Evolutionary conservation across 2,329 filamentous ascomycete genomes (phyloP).

Genomic region (Gaeumannomyces sp.): DNA sequence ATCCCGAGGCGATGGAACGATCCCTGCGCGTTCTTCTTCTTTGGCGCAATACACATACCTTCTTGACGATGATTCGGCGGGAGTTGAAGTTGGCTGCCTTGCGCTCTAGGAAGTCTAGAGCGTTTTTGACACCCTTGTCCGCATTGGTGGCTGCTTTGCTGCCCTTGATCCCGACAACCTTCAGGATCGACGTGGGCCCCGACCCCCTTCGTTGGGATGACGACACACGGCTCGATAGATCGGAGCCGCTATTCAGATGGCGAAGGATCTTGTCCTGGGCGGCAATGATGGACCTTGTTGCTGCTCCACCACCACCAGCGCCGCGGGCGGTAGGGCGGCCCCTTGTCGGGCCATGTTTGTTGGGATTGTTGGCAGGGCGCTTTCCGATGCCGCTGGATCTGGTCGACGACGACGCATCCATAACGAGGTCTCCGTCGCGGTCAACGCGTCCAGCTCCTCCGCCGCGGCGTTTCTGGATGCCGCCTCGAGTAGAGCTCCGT

Average conservation of each 20-base stretch:
- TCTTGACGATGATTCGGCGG: slow-evolving; percentile 60
- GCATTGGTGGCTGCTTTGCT: slow-evolving; percentile 63
- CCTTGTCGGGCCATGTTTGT: neutral
- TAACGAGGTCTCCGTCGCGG: slow-evolving; percentile 54
- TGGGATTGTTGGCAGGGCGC: slow-evolving; percentile 5
- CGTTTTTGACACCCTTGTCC: slow-evolving; percentile 59
- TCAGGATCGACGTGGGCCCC: slow-evolving; percentile 32
- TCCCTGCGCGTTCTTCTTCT: neutral
- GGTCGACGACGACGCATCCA: slow-evolving; percentile 34
- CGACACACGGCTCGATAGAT: slow-evolving; percentile 18
- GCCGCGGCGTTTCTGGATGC: slow-evolving; percentile 44
- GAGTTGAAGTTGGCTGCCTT: slow-evolving; percentile 55
- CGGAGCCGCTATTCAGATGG: slow-evolving; percentile 25
- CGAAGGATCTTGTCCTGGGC: slow-evolving; percentile 18
- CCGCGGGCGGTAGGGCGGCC: slow-evolving; percentile 2
- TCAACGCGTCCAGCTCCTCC: slow-evolving; percentile 34
- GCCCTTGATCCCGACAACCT: slow-evolving; percentile 56
- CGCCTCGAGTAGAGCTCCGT: slow-evolving; percentile 26
- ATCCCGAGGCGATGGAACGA: neutral
- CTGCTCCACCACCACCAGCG: neutral
- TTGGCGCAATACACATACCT: slow-evolving; percentile 55
- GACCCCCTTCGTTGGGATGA: slow-evolving; percentile 18
- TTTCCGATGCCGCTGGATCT: slow-evolving; percentile 11
- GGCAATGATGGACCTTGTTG: neutral
- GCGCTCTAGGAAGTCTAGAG: slow-evolving; percentile 64